Evolutionary conservation across 2,329 filamentous ascomycete species (phyloP).

Genomic region (Lasiodiplodia hormozganensis): DNA sequence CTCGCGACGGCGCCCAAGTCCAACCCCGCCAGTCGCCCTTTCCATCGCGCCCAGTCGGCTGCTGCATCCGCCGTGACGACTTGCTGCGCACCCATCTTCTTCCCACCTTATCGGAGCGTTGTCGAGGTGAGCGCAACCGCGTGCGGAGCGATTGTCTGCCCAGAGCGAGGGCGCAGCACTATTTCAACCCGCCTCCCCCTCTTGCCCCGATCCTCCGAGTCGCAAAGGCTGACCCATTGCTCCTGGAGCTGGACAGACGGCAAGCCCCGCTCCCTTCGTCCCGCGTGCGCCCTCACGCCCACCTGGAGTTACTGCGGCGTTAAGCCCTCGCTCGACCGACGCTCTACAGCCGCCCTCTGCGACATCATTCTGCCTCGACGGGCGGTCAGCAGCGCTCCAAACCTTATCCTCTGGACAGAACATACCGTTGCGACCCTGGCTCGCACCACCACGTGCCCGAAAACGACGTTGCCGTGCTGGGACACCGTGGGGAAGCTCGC

Average conservation of each 20-base stretch:
- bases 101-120: constrained; percentile 4
- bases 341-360: neutral
- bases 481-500: constrained; percentile 12
- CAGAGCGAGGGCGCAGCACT: constrained; percentile 23
- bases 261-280: constrained; percentile 14
- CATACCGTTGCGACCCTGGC: constrained; percentile 4
- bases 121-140: constrained; percentile 20
- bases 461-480: constrained; percentile 1
- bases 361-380: neutral
- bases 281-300: constrained; percentile 8
- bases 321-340: constrained; percentile 25
- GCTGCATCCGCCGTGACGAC: neutral
- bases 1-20: neutral
- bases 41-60: neutral
- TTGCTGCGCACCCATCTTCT: neutral
- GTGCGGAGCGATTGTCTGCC: neutral
- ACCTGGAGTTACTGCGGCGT: constrained; percentile 30
- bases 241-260: neutral
- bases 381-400: neutral
- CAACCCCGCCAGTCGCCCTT: constrained; percentile 5
- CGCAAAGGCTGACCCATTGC: constrained; percentile 12
- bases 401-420: neutral
- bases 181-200: constrained; percentile 15
- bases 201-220: constrained; percentile 1
- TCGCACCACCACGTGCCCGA: neutral